Percentiles rank a stretch among this genome's conserved stretches.
Evolutionary conservation across 148 eudicot species (phyloP).

Genomic region (Fallopia convolvulus): DNA sequence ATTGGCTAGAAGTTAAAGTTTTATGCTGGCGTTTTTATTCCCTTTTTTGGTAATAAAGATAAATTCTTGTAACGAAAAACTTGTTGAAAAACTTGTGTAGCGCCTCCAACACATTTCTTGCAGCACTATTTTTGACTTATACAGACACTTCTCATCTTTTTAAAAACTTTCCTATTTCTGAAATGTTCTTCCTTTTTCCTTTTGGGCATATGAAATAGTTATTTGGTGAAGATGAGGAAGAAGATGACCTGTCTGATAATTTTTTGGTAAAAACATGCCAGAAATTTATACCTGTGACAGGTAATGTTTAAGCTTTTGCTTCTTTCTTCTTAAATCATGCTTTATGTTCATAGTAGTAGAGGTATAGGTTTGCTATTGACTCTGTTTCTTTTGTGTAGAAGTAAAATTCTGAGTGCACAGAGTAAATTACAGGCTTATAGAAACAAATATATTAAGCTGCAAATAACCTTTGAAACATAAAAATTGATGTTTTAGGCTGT

Average conservation of each 20-base stretch:
- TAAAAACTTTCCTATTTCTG: background rate
- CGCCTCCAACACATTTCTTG: background rate
- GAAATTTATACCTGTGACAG: constrained; percentile 87
- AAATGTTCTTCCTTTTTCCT: background rate
- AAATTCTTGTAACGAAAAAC: background rate
- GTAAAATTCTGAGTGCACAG: background rate
- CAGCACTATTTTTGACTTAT: background rate
- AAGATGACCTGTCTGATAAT: constrained; percentile 80
- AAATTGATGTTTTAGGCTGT: background rate
- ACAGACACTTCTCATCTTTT: background rate
- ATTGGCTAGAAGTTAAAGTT: background rate
- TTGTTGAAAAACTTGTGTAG: background rate
- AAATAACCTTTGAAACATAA: background rate
- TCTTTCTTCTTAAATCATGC: constrained; percentile 2
- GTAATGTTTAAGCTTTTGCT: constrained; percentile 25
- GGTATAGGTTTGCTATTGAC: background rate
- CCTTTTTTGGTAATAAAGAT: background rate
- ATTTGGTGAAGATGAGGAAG: constrained; percentile 69
- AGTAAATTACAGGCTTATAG: background rate
- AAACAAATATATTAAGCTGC: background rate
- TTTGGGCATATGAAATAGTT: constrained; percentile 26
- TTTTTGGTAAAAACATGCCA: constrained; percentile 91
- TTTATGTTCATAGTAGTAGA: background rate
- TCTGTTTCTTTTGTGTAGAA: background rate
- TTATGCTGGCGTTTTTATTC: background rate